Percentiles rank a stretch among this genome's conserved stretches.
Evolutionary conservation across 768 basidiomycete genomes (phyloP).

Genomic region (Lyophyllum semitale): DNA sequence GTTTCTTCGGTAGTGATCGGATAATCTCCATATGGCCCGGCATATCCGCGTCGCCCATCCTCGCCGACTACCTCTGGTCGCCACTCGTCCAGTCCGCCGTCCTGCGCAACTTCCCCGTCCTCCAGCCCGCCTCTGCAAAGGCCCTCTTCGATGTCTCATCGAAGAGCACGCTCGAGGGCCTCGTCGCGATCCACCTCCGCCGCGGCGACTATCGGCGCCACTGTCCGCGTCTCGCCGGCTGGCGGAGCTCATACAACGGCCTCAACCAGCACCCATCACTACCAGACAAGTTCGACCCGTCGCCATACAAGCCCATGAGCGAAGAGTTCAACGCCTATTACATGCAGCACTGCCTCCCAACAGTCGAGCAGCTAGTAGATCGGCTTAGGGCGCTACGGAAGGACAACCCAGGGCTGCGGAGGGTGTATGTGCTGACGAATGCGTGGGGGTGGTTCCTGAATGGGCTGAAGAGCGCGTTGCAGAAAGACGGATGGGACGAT

Average conservation of each 20-base stretch:
- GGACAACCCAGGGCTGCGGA: conserved; percentile 25
- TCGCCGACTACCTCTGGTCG: conserved; percentile 63
- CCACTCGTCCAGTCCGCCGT: conserved; percentile 55
- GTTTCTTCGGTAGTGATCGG: conserved; percentile 49
- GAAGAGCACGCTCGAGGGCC: conserved; percentile 34
- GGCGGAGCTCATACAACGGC: conserved; percentile 49
- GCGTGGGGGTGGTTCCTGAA: conserved; percentile 46
- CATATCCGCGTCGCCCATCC: conserved; percentile 46
- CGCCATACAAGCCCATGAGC: conserved; percentile 16
- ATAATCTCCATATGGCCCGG: conserved; percentile 46
- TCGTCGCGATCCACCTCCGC: conserved; percentile 57
- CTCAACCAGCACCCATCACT: conserved; percentile 45
- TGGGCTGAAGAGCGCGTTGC: conserved; percentile 37
- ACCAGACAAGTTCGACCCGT: conserved; percentile 41
- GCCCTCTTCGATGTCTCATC: conserved; percentile 18
- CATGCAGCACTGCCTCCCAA: conserved; percentile 38
- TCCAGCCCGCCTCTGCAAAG: conserved; percentile 34
- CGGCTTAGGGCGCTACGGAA: conserved; percentile 31
- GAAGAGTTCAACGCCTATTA: conserved; percentile 31
- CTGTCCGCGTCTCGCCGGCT: conserved; percentile 49
- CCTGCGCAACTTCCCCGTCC: conserved; percentile 45
- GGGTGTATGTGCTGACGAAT: conserved; percentile 47
- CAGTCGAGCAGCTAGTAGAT: conserved; percentile 36
- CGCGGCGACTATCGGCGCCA: conserved; percentile 60
- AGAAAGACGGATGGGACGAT: conserved; percentile 52